Evolutionary conservation across 352 stramenopile species (phyloP).

Genomic region (Phytophthora lateralis): DNA sequence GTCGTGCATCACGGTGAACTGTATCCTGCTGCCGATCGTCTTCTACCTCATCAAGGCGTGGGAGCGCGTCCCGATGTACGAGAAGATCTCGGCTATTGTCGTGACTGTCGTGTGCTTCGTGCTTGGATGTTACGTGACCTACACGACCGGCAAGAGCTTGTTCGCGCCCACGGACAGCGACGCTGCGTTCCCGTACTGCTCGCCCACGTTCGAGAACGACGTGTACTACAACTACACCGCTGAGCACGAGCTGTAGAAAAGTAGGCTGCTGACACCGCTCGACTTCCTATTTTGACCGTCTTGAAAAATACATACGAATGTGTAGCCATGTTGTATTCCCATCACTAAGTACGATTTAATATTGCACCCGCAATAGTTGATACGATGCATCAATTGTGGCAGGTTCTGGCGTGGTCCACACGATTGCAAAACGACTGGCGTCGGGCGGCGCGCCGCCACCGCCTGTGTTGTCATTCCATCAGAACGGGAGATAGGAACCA

Average conservation of each 20-base stretch:
- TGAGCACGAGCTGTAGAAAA: constrained; percentile 16
- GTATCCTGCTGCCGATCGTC: constrained; percentile 27
- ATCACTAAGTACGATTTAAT: no score
- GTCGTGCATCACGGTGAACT: constrained; percentile 31
- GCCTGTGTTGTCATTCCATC: constrained; percentile 52
- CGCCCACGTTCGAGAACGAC: constrained; percentile 19
- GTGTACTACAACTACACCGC: constrained; percentile 32
- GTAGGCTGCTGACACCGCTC: neutral
- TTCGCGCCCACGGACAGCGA: constrained; percentile 30
- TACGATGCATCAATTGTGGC: neutral
- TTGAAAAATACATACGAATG: neutral
- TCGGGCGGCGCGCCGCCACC: constrained; percentile 27
- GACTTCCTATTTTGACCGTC: neutral
- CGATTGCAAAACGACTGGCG: constrained; percentile 51
- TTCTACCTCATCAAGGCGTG: constrained; percentile 34
- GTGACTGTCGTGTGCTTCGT: constrained; percentile 29
- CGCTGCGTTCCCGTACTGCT: constrained; percentile 24
- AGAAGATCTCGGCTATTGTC: constrained; percentile 26
- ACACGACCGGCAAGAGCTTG: constrained; percentile 25
- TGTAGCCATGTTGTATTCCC: neutral
- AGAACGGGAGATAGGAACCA: constrained; percentile 75
- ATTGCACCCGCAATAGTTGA: neutral
- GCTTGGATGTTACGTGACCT: constrained; percentile 30
- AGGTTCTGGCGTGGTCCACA: constrained; percentile 23
- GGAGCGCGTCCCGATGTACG: constrained; percentile 21